Evolutionary conservation across 202 grass and related monocot species (phyloP), one percentile per base, ranked within the genome.

Genomic region (Bolboschoenoplectus hybrid): DNA sequence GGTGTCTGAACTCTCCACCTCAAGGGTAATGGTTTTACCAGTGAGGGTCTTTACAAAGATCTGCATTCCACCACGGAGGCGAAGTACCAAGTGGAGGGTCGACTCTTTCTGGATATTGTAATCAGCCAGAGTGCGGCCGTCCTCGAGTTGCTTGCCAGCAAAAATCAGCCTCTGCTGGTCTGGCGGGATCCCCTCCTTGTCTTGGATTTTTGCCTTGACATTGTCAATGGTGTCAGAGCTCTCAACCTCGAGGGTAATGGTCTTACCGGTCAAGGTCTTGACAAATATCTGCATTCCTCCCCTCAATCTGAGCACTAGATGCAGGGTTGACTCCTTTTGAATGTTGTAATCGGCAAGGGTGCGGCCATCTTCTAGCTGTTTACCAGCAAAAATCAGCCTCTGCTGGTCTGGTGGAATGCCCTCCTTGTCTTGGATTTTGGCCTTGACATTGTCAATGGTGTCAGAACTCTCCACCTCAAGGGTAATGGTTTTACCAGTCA

Each of bases 261-360:
- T 83, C 44, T 83, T 83, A 0, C 81, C 81, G 0, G 81, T 83
- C 38, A 83, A 36, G 9, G 81, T 83, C 61, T 83, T 83, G 2
- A 83, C 81, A 67, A 83, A 83, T 7, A 83, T 83, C 9, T 83
- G 81, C 81, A 83, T 83, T 5, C 81, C 81, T 12, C 81, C 81
- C 51, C 81, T 83, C 0, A 83, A 41, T 16, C 81, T 61, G 13
- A 83, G 81, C 6, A 83, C 81, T 12, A 83, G 41, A 38, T 83
- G 79, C 9, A 82, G 79, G 38, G 79, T 82, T 2, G 79, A 82
- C 26, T 67, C 64, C 6, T 67, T 67, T 11, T 67, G 64, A 1
- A 67, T 67, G 11, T 67, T 67, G 64, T 67, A 82, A 11, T 82
- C 80, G 0, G 80, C 60, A 2, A 84, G 7, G 0, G 81, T 84